phyloP scores from a whole-genome alignment of 129 eudicot species.

The Mikania micrantha region DNA sequence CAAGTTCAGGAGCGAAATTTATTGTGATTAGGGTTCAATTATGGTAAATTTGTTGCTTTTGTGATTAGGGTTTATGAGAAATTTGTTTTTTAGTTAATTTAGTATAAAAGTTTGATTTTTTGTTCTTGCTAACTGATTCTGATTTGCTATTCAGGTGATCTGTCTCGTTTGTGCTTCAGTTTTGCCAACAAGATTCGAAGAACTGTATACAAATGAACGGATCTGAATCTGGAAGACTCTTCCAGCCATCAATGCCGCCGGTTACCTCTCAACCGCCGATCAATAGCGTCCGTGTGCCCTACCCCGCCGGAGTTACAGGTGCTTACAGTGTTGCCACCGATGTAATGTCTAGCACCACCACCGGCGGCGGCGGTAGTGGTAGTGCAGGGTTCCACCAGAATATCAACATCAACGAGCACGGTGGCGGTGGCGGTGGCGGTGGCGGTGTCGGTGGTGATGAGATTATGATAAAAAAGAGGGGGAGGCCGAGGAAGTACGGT shows the following conservation, averaged over 20 bases:
- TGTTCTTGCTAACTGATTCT: not conserved
- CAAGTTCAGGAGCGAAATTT: not conserved
- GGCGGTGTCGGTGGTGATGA: slow-evolving; percentile 43
- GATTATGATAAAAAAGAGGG: slow-evolving; percentile 50
- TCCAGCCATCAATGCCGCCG: slow-evolving; percentile 21
- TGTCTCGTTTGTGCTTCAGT: not conserved
- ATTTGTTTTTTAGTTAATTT: slow-evolving; percentile 8
- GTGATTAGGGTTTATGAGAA: not conserved
- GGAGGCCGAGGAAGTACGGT: slow-evolving; percentile 76
- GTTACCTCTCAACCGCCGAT: slow-evolving; percentile 26
- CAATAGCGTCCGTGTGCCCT: slow-evolving; percentile 42
- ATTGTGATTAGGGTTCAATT: not conserved
- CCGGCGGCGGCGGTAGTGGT: slow-evolving; percentile 12
- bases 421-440: slow-evolving; percentile 19
- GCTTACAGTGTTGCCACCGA: slow-evolving; percentile 36
- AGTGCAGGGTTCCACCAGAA: slow-evolving; percentile 29
- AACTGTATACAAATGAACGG: slow-evolving; percentile 46
- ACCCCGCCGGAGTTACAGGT: slow-evolving; percentile 37
- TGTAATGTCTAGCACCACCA: slow-evolving; percentile 19
- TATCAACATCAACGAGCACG: slow-evolving; percentile 31
- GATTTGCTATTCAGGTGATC: slow-evolving; percentile 1
- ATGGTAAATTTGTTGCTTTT: slow-evolving; percentile 9
- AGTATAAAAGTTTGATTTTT: not conserved
- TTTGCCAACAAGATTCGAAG: not conserved
- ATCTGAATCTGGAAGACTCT: slow-evolving; percentile 53